Base-by-base conservation (phyloP, 2,329 filamentous ascomycete species). In the Diaporthe humulicola region DNA sequence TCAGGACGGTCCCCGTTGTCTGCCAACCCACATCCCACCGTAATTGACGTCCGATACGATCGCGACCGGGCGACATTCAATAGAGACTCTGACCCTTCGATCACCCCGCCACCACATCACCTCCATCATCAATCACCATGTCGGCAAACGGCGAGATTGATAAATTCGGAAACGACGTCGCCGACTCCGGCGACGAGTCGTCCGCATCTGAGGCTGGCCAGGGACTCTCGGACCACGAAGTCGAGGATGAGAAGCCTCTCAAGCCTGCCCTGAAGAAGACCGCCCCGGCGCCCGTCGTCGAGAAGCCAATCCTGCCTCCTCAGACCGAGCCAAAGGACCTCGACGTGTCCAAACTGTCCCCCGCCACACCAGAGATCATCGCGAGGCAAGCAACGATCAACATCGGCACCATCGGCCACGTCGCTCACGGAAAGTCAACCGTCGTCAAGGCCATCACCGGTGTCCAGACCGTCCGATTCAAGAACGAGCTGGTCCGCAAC, bases 401-500 rank as follows among this genome's bases (percentile, higher is more conserved):
- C 87, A 98, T 98, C 81, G 97, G 96, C 78, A 98, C 97, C 76
- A 98, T 99, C 85, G 96, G 96, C 73, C 97, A 98, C 85, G 96
- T 98, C 89, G 97, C 97, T 83, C 96, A 98, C 93, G 96, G 96
- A 84, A 98, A 98, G 86, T 98, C 95, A 76, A 99, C 97, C 30
- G 97, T 99, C 69, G 97, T 99, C 81, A 99, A 99, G 90, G 97
- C 97, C 81, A 98, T 99, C 81, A 98, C 97, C 2, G 97, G 97
- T 77, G 97, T 99, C 78, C 97, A 99, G 90, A 99, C 97, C 25
- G 97, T 99, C 83, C 92, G 97, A 80, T 99, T 99, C 90, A 99
- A 99, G 93, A 99, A 98, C 88, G 97, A 99, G 88, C 88, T 98
- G 87, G 97, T 98, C 88, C 91, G 97, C 83, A 99, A 99, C 86